A percentile compares a stretch with the other conserved stretches of the same genome.
These are phyloP conservation scores for Phytopythium delawarense DNA, from an alignment of 352 stramenopile genomes.

Conservation along the genomic window DNA sequence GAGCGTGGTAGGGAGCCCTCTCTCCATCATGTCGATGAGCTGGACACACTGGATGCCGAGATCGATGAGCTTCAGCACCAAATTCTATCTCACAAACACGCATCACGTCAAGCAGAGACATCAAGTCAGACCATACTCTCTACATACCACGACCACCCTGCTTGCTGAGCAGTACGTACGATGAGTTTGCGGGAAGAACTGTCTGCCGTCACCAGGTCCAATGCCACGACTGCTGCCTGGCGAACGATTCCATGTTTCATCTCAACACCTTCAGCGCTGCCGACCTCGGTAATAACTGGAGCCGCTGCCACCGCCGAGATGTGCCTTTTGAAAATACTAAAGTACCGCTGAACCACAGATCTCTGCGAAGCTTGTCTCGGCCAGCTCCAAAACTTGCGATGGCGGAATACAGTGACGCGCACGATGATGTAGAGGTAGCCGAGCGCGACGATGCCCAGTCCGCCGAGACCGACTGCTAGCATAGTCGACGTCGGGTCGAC, in stretches of 20 bases:
- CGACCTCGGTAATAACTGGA: background rate
- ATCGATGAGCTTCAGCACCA: slow-evolving; percentile 4
- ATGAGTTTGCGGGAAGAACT: background rate
- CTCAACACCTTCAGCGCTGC: too few species aligned
- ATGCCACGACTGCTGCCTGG: background rate
- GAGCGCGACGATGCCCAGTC: background rate
- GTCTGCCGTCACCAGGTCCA: background rate
- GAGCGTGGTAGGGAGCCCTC: slow-evolving; percentile 8
- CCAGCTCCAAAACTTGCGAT: background rate
- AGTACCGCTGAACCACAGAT: background rate
- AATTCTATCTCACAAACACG: background rate
- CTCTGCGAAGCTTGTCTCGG: background rate
- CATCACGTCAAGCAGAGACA: too few species aligned
- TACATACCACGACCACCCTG: background rate
- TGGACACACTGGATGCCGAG: slow-evolving; percentile 7
- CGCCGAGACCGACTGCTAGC: slow-evolving; percentile 1
- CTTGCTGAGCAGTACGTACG: background rate
- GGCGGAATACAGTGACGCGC: background rate
- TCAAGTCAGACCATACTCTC: background rate
- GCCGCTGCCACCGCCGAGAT: background rate
- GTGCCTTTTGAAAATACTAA: background rate
- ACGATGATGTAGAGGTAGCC: slow-evolving; percentile 1
- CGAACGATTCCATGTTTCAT: background rate
- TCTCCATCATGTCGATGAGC: slow-evolving; percentile 14
- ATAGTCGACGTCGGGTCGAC: background rate